Conservation (phyloP, 2,329 filamentous ascomycete species). For the Cercospora sesami region DNA sequence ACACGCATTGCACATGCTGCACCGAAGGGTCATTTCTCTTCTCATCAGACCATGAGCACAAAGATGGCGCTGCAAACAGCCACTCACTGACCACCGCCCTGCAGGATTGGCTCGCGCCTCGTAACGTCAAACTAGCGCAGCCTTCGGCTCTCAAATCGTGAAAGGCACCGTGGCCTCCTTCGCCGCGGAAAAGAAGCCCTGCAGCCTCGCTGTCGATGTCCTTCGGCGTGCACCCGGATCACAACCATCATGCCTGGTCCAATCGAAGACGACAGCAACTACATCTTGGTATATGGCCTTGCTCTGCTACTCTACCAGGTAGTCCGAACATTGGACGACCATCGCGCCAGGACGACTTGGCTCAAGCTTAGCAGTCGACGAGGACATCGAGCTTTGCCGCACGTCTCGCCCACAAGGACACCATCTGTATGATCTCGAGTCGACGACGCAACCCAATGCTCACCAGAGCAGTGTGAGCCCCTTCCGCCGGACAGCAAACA, state of each 20-base stretch:
- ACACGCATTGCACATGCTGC: background rate
- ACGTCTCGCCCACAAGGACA: background rate
- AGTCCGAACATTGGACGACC: background rate
- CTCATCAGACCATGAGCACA: background rate
- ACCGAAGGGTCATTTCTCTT: background rate
- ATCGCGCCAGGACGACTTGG: background rate
- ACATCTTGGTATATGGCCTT: background rate
- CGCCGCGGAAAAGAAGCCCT: background rate
- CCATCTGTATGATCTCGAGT: background rate
- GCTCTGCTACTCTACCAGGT: background rate
- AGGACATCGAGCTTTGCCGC: background rate
- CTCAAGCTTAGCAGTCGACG: background rate
- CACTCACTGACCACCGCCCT: background rate
- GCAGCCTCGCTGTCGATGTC: background rate
- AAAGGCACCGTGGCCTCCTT: background rate
- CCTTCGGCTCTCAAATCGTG: background rate
- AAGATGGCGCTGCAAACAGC: background rate
- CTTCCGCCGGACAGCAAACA: background rate
- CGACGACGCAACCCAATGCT: background rate
- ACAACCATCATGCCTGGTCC: background rate
- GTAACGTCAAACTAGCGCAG: background rate
- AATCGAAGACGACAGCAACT: background rate
- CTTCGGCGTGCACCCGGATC: background rate
- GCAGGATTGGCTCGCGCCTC: background rate
- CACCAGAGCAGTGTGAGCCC: background rate